These are phyloP conservation scores for Xylaria sp. DNA, from an alignment of 2,329 filamentous ascomycete species.

Conservation along the genomic window DNA sequence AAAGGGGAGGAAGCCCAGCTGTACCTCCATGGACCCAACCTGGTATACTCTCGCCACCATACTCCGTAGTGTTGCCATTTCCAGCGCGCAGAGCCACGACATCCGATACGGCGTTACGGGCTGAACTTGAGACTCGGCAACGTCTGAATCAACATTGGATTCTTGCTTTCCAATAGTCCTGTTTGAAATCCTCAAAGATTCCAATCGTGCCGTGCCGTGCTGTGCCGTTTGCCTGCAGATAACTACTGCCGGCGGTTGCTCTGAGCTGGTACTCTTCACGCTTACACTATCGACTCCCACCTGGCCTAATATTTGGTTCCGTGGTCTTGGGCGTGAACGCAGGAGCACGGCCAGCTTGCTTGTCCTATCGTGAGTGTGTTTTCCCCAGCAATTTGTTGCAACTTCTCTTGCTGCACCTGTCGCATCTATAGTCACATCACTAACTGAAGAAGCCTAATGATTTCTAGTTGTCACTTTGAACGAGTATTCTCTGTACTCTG, in stretches of 20 bases:
- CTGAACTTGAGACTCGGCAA: slow-evolving; percentile 20
- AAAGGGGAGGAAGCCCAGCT: slow-evolving; percentile 9
- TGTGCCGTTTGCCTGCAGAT: slow-evolving; percentile 20
- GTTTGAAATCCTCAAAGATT: slow-evolving; percentile 17
- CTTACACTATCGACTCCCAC: not conserved
- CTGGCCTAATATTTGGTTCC: not conserved
- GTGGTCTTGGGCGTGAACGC: slow-evolving; percentile 4
- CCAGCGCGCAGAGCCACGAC: slow-evolving; percentile 17
- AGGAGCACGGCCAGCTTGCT: slow-evolving; percentile 7
- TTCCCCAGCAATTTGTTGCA: slow-evolving; percentile 6
- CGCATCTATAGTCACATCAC: slow-evolving; percentile 28
- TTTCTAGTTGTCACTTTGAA: slow-evolving; percentile 38
- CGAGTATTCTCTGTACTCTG: slow-evolving; percentile 31
- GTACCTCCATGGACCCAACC: slow-evolving; percentile 15
- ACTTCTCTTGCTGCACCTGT: not conserved
- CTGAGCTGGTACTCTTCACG: slow-evolving; percentile 7
- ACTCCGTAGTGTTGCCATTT: slow-evolving; percentile 11
- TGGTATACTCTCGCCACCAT: slow-evolving; percentile 5
- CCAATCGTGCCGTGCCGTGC: slow-evolving; percentile 14
- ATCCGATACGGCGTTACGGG: slow-evolving; percentile 7
- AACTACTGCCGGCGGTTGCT: slow-evolving; percentile 1
- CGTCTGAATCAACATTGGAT: slow-evolving; percentile 16
- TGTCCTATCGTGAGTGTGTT: slow-evolving; percentile 31
- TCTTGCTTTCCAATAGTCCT: slow-evolving; percentile 11
- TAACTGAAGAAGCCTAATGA: slow-evolving; percentile 35